Base-by-base conservation (phyloP, 345 rosid genomes). In the Excoecaria cochinchinensis region DNA sequence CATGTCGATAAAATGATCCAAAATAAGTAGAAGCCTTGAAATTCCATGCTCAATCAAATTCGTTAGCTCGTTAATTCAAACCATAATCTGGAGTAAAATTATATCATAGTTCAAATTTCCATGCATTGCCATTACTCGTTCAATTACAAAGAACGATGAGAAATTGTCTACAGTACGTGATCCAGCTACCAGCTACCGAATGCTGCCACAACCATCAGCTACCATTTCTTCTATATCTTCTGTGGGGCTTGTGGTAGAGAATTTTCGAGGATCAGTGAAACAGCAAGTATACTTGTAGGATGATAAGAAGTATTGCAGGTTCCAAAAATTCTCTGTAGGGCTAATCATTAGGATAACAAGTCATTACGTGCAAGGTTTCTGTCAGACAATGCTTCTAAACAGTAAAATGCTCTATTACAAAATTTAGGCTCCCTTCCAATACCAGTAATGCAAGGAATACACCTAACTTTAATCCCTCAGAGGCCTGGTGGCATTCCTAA, bases 401-500 rank as follows among this genome's bases (percentile, higher is more conserved):
- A 65, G 80, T 21, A 58, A 8, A 21, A 22, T 21, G 12, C 76
- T 71, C 63, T 71, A 61, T 61, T 53, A 77, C 84, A 74, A 78
- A 80, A 83, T 60, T 72, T 81, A 69, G 77, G 70, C 44, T 25
- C 42, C 31, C n/a, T 55, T 55, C 38, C 53, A 70, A 48, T 64
- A 60, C 47, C 5, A 47, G 61, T 1, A 24, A 31, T 51, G 8
- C 15, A 39, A 65, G 16, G n/a, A 63, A n/a, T 53, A 58, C 74
- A 40, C 67, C 72, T 78, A 83, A 89, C 86, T 93, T 87, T 21
- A 85, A 79, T 70, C 94, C 93, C 25, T 89, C 92, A n/a, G 24
- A 87, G 85, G 0, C 97, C 93, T 3, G 86, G 97, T 8, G 98
- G 97, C 97, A 94, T 90, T 69, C 97, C 98, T 77, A 94, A 81